A percentile compares a stretch with the other conserved stretches of the same genome.
Conservation (phyloP, 306 rosid species). For the Lathyrus oleraceus region DNA sequence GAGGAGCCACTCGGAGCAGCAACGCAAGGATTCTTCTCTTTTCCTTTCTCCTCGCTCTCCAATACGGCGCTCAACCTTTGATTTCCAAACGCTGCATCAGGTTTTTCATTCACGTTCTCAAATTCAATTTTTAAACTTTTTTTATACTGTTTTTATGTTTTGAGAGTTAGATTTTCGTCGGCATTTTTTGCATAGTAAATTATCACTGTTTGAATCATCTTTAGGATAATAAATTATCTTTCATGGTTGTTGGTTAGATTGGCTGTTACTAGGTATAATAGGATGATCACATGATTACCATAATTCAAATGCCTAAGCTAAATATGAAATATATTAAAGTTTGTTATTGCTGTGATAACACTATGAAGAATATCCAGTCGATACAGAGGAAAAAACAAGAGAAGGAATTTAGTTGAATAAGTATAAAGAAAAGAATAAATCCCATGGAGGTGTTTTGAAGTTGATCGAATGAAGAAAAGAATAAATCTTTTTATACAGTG, state of each 20-base stretch:
- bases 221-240: neutral
- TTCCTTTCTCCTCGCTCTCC: conserved; percentile 81
- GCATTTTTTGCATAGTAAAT: neutral
- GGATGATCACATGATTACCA: conserved; percentile 9
- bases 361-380: no score
- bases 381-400: no score
- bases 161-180: no score
- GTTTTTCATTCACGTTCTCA: conserved; percentile 34
- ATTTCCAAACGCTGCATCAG: conserved; percentile 82
- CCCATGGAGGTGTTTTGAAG: no score
- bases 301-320: neutral
- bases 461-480: no score
- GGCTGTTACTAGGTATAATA: neutral
- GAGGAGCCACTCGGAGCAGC: conserved; percentile 38
- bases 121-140: neutral
- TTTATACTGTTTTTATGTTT: no score
- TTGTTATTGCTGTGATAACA: no score
- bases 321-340: no score
- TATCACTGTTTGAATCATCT: neutral
- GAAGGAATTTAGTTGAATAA: no score
- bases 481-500: no score
- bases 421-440: no score
- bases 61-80: conserved; percentile 95
- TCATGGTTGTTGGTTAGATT: neutral
- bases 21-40: conserved; percentile 54